Evolutionary conservation across 345 rosid genomes (phyloP), one percentile per base, ranked within the genome.

Genomic region (Rhizophora apiculata): DNA sequence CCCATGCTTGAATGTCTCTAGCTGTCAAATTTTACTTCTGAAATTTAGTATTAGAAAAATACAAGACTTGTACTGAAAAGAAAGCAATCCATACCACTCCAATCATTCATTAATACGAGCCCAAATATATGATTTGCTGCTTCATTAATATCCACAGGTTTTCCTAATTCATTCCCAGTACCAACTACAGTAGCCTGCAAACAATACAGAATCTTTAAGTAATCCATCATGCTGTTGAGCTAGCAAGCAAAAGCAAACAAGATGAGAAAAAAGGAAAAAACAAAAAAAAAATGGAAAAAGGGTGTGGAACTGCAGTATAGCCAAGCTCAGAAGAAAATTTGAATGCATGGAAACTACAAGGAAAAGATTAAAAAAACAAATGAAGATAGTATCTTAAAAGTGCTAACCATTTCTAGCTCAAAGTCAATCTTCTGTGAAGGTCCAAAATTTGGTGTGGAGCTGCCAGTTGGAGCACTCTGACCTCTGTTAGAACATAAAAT

Each of bases 1-100:
- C 99, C 97, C 97, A 92, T 51, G 95, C 97, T 75, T 94, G 99
- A 83, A 94, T 92, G 73, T 94, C 99, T 82, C 96, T 88, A 69
- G 97, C 99, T 94, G 82, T 76, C 71, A 72, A 60, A 80, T n/a
- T 72, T 69, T 69, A 68, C 31, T 67, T 53, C 63, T 64, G 6
- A 71, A 16, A 49, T 27, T 30, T 20, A 24, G 59, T 54, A 63
- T 30, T 32, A 61, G 26, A 81, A 74, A 66, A 73, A 62, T 62
- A 64, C 63, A 49, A 59, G 46, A 69, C 58, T 20, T 6, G 22
- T 54, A 22, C 10, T n/a, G 59, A n/a, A 73, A 39, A 27, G 31
- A 62, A 56, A 69, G 24, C 16, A 68, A 63, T 68, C 43, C 56
- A 59, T 82, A 95, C 96, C 98, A 84, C 97, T 94, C 97, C 98